Evolutionary conservation across 805 yeast species (phyloP).

Genomic region (Candida golubevii): DNA sequence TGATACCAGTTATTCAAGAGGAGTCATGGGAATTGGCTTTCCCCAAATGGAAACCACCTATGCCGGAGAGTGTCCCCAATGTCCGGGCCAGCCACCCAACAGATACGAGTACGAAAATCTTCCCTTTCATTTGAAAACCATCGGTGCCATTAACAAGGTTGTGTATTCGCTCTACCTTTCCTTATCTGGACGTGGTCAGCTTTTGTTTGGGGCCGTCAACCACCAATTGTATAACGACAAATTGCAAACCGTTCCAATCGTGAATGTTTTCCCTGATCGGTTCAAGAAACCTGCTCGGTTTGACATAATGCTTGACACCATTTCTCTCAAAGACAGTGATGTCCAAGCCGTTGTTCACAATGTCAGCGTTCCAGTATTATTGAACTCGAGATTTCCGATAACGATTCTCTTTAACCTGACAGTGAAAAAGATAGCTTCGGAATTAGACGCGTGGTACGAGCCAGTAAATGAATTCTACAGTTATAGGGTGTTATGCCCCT

Average conservation of each 20-base stretch:
- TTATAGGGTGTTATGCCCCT: neutral
- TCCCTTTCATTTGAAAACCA: constrained; percentile 54
- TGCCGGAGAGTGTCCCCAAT: constrained; percentile 29
- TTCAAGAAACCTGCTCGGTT: constrained; percentile 37
- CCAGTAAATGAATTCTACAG: too few relatives aligned
- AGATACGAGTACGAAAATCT: constrained; percentile 50
- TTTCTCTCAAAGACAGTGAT: constrained; percentile 18
- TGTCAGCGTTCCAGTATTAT: constrained; percentile 11
- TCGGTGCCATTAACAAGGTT: constrained; percentile 51
- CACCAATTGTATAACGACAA: constrained; percentile 30
- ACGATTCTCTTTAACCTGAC: constrained; percentile 42
- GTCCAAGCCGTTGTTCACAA: constrained; percentile 3
- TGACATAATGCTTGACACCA: constrained; percentile 43
- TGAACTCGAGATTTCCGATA: constrained; percentile 54
- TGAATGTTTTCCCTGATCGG: constrained; percentile 27
- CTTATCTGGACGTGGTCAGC: constrained; percentile 24
- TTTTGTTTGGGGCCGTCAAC: constrained; percentile 42
- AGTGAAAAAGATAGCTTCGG: constrained; percentile 13
- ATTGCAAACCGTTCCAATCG: constrained; percentile 36
- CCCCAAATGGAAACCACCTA: too few relatives aligned
- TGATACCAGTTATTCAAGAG: too few relatives aligned
- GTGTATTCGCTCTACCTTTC: constrained; percentile 60
- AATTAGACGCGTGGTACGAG: neutral
- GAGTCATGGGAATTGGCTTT: too few relatives aligned
- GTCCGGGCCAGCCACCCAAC: neutral